Evolutionary conservation across 352 stramenopile genomes (phyloP).

Genomic region (Phytophthora tentaculata): DNA sequence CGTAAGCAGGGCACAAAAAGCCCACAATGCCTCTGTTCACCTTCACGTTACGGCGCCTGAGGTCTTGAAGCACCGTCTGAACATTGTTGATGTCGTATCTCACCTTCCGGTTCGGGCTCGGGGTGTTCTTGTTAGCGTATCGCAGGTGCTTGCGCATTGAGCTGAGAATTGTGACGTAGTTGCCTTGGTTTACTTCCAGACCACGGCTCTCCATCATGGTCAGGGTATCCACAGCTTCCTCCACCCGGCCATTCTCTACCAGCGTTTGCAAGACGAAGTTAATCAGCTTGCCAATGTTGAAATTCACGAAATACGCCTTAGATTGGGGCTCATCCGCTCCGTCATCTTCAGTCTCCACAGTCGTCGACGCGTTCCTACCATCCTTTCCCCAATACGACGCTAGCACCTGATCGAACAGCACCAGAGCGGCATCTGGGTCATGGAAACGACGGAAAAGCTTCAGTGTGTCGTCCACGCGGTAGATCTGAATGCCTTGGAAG

Average conservation of each 20-base stretch:
- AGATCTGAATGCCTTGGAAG: slow-evolving; percentile 53
- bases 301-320: slow-evolving; percentile 36
- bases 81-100: slow-evolving; percentile 49
- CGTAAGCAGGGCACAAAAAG: slow-evolving; percentile 51
- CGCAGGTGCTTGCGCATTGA: slow-evolving; percentile 50
- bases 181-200: slow-evolving; percentile 38
- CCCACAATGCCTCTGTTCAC: slow-evolving; percentile 55
- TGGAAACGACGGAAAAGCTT: slow-evolving; percentile 56
- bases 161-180: slow-evolving; percentile 57
- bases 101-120: slow-evolving; percentile 31
- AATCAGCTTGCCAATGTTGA: slow-evolving; percentile 58
- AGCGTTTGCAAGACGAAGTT: slow-evolving; percentile 56
- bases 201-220: slow-evolving; percentile 41
- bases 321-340: slow-evolving; percentile 10
- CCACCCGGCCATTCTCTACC: slow-evolving; percentile 48
- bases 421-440: slow-evolving; percentile 43
- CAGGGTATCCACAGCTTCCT: slow-evolving; percentile 41
- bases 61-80: slow-evolving; percentile 48
- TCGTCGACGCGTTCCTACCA: slow-evolving; percentile 1
- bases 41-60: slow-evolving; percentile 42
- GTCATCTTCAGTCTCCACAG: slow-evolving; percentile 10
- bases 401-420: slow-evolving; percentile 58
- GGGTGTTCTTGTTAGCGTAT: slow-evolving; percentile 20
- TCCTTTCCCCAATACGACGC: slow-evolving; percentile 43
- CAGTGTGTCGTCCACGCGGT: slow-evolving; percentile 50